Evolutionary conservation across 2,329 filamentous ascomycete genomes (phyloP).

Genomic region (Colletotrichum salicis): DNA sequence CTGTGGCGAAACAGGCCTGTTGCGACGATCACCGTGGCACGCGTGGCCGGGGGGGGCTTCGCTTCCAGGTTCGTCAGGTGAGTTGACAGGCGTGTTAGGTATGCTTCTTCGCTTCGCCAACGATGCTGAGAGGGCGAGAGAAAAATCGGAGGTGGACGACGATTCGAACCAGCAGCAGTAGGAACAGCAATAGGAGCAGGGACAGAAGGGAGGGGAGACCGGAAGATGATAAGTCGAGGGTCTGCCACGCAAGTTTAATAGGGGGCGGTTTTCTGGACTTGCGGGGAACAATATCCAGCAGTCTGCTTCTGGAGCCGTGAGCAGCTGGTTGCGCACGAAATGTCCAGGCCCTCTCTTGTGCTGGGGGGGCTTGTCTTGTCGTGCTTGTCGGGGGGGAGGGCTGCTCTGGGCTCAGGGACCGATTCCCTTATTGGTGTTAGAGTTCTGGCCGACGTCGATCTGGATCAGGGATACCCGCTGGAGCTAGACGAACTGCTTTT

Average conservation of each 20-base stretch:
- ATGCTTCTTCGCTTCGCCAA: not conserved
- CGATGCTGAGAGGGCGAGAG: not conserved
- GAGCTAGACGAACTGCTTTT: conserved; percentile 27
- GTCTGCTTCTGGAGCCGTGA: conserved; percentile 1
- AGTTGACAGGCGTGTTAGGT: conserved; percentile 6
- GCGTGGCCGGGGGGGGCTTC: conserved; percentile 13
- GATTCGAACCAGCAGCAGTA: not conserved
- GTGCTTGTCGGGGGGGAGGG: conserved; percentile 9
- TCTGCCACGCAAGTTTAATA: conserved; percentile 22
- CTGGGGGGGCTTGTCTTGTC: conserved; percentile 21
- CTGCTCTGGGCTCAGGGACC: conserved; percentile 26
- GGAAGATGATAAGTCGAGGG: conserved; percentile 14
- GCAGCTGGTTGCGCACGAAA: conserved; percentile 3
- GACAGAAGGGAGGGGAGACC: not conserved
- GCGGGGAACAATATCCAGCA: conserved; percentile 18
- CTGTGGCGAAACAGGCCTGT: not conserved
- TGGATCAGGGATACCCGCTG: conserved; percentile 33
- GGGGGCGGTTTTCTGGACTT: conserved; percentile 12
- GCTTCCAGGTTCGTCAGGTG: not conserved
- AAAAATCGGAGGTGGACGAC: conserved; percentile 2
- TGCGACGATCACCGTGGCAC: conserved; percentile 16
- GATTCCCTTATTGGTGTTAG: conserved; percentile 34
- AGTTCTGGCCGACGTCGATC: conserved; percentile 35
- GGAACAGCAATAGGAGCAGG: not conserved
- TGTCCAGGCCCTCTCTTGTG: conserved; percentile 10